Evolutionary conservation across 306 rosid species (phyloP).

Genomic region (Medicago arabica): DNA sequence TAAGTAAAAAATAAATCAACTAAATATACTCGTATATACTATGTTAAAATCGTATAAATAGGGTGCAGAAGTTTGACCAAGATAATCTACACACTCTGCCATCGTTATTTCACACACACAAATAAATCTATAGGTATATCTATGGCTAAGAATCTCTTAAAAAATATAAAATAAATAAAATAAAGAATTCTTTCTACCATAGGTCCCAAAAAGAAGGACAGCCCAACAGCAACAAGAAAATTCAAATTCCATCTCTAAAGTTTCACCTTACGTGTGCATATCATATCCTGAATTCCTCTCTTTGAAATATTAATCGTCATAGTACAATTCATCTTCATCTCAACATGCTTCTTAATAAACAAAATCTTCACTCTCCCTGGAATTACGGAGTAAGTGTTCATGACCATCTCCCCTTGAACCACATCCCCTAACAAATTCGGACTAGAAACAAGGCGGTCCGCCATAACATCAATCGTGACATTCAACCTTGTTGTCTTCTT

Average conservation of each 20-base stretch:
- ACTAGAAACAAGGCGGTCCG: constrained; percentile 46
- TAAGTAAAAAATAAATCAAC: not conserved
- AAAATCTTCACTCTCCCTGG: constrained; percentile 64
- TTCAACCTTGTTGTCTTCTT: constrained; percentile 56
- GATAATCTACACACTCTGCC: not conserved
- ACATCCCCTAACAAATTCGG: constrained; percentile 47
- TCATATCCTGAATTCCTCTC: constrained; percentile 49
- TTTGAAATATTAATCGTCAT: constrained; percentile 48
- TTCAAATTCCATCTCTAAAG: constrained; percentile 37
- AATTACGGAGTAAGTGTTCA: constrained; percentile 58
- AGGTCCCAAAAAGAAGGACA: not conserved
- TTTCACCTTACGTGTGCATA: constrained; percentile 59
- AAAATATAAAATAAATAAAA: not conserved
- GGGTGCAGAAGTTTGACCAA: not conserved
- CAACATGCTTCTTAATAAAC: constrained; percentile 58
- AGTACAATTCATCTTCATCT: constrained; percentile 62
- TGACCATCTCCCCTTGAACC: constrained; percentile 35
- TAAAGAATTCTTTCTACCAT: not conserved
- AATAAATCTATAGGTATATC: not conserved
- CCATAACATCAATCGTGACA: constrained; percentile 51
- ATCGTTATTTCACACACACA: not conserved
- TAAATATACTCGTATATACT: not conserved
- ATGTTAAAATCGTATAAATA: not conserved
- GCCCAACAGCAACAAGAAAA: not conserved
- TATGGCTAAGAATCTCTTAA: not conserved